These are phyloP conservation scores for Globisporangium iwayamae DNA, from an alignment of 352 stramenopile species.

Conservation along the genomic window DNA sequence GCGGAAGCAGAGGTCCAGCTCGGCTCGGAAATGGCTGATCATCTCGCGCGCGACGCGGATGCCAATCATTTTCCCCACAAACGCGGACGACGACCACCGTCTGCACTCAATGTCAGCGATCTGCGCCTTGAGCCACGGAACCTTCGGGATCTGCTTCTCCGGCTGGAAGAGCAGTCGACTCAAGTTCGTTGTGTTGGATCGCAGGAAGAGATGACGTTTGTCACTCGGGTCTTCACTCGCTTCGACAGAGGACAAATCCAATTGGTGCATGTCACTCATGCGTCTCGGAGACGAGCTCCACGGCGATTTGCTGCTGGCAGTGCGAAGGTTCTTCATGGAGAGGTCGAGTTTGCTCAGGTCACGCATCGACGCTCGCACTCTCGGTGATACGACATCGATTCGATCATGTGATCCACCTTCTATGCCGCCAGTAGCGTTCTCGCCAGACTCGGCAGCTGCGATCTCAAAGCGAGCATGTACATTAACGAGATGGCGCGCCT, in stretches of 20 bases:
- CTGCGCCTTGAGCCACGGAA: conserved; percentile 74
- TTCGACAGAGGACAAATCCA: conserved; percentile 5
- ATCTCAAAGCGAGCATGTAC: conserved; percentile 67
- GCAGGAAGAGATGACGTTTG: conserved; percentile 23
- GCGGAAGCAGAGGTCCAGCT: conserved; percentile 47
- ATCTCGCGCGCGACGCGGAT: conserved; percentile 81
- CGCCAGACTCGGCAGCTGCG: conserved; percentile 26
- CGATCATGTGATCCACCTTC: not conserved
- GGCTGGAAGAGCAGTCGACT: conserved; percentile 30
- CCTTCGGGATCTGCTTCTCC: conserved; percentile 34
- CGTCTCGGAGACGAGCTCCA: conserved; percentile 45
- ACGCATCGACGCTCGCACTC: conserved; percentile 24
- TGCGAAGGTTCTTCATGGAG: conserved; percentile 6
- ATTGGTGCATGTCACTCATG: conserved; percentile 36
- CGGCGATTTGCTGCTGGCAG: conserved; percentile 1
- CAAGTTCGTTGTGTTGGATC: conserved; percentile 47
- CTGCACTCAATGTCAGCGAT: conserved; percentile 84
- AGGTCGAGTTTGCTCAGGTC: conserved; percentile 8
- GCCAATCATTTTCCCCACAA: conserved; percentile 86
- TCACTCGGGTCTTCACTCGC: not conserved
- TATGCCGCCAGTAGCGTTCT: not conserved
- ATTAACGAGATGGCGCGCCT: conserved; percentile 77
- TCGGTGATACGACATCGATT: conserved; percentile 19
- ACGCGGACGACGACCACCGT: conserved; percentile 79
- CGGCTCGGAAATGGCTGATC: conserved; percentile 77